Evolutionary conservation across 2,329 filamentous ascomycete species (phyloP).

Genomic region (Curvularia verruculosa): DNA sequence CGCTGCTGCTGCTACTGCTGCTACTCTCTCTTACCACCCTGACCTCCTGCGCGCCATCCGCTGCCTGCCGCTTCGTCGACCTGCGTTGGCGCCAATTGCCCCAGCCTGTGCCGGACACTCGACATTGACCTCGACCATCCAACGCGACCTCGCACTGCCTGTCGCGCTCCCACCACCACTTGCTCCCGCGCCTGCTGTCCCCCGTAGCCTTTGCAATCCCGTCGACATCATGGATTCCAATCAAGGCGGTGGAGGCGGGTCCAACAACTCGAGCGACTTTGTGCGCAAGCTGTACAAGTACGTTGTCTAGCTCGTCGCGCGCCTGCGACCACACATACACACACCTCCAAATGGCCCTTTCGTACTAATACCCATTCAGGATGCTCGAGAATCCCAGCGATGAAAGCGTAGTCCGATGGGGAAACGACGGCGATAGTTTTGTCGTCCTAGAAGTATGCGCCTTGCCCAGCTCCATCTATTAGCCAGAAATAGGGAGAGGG

Average conservation of each 20-base stretch:
- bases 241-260: slow-evolving; percentile 48
- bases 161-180: slow-evolving; percentile 16
- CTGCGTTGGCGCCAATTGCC: slow-evolving; percentile 5
- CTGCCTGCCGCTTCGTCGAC: slow-evolving; percentile 1
- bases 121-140: background rate
- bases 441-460: slow-evolving; percentile 86
- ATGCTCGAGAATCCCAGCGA: slow-evolving; percentile 98
- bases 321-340: slow-evolving; percentile 1
- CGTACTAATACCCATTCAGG: slow-evolving; percentile 57
- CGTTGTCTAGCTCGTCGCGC: slow-evolving; percentile 46
- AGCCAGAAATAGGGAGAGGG: too few species aligned
- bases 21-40: too few species aligned
- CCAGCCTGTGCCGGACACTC: slow-evolving; percentile 1
- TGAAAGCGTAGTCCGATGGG: slow-evolving; percentile 92
- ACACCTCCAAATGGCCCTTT: slow-evolving; percentile 2
- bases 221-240: slow-evolving; percentile 40
- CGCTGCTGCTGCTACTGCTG: too few species aligned
- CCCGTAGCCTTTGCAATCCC: slow-evolving; percentile 1
- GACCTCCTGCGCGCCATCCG: slow-evolving; percentile 27
- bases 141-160: background rate
- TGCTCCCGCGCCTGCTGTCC: slow-evolving; percentile 7
- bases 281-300: slow-evolving; percentile 99
- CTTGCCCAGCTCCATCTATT: slow-evolving; percentile 3
- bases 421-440: slow-evolving; percentile 92
- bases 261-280: slow-evolving; percentile 94